Evolutionary conservation across 129 eudicot genomes (phyloP), one percentile per base, ranked within the genome.

Genomic region (Arctium minus): DNA sequence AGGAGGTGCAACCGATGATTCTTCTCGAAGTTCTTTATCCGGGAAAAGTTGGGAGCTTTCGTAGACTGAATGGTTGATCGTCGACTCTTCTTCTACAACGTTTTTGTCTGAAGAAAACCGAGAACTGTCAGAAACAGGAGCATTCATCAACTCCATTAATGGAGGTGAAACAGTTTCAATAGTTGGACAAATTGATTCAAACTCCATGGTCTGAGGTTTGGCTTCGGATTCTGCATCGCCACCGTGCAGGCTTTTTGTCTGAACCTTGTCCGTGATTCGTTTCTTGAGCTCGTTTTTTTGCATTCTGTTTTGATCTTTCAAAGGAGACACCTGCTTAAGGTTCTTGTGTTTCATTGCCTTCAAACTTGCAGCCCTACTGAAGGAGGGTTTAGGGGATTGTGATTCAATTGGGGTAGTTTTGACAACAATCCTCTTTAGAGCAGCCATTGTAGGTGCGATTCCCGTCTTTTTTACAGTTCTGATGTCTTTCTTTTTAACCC

Each of bases 211-310:
- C 36, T 74, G 76, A 35, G 42, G 27, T 73, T 73, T 73, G 50
- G 75, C 76, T 69, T 75, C 84, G 22, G 88, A 53, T 79, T 84
- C 88, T 17, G 85, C 67, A 81, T 80, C 83, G 22, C 85, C 71
- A 33, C 85, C 86, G 50, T 85, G 82, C 84, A 86, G 79, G 7
- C 78, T 87, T 86, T 89, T 85, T 85, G 81, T 88, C 50, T 74
- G 81, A 50, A 85, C 91, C 72, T 77, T 84, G 76, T 87, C 86
- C 44, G 56, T n/a, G 15, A 68, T 8, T 0, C 75, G 72, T 80
- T 77, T 62, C 79, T 81, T 80, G 38, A 81, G 72, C 44, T 67
- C 85, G 30, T 75, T 77, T 83, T 78, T 84, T 18, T 15, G 85
- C 46, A 65, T 74, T 80, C 75, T 73, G 77, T 84, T 91, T 74